These are phyloP conservation scores for Trametes polyzona DNA, from an alignment of 1,284 basidiomycete species.

Conservation along the genomic window DNA sequence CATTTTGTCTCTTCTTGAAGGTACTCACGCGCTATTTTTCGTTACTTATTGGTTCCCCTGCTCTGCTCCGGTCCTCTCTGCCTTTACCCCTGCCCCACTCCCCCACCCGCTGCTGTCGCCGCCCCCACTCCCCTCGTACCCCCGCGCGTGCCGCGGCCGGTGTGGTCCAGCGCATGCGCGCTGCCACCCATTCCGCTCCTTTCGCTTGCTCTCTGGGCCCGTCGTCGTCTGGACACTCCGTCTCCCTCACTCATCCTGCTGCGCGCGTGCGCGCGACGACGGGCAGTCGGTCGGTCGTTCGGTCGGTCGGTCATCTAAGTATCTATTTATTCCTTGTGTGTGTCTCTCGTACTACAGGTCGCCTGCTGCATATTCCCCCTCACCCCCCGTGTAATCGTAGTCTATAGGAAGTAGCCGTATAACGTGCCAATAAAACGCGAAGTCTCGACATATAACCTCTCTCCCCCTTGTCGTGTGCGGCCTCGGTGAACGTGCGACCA, in stretches of 20 bases:
- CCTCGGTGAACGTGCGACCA: neutral
- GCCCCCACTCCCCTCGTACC: neutral
- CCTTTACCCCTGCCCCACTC: neutral
- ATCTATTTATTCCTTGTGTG: constrained; percentile 32
- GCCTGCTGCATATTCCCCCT: constrained; percentile 27
- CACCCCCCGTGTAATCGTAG: constrained; percentile 32
- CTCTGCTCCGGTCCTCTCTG: neutral
- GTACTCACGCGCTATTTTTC: constrained; percentile 28
- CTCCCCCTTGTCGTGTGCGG: neutral
- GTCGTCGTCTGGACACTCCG: too few relatives aligned
- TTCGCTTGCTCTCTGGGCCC: too few relatives aligned
- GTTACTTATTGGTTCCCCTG: constrained; percentile 35
- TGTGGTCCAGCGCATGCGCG: constrained; percentile 1
- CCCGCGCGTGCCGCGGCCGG: too few relatives aligned
- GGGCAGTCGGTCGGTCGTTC: too few relatives aligned
- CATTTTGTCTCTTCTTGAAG: constrained; percentile 29
- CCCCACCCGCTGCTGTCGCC: neutral
- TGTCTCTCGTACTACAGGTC: constrained; percentile 31
- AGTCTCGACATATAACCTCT: constrained; percentile 1
- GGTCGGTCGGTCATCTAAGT: constrained; percentile 20
- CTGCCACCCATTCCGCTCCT: constrained; percentile 19
- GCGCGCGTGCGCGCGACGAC: constrained; percentile 14
- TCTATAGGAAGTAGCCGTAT: constrained; percentile 33
- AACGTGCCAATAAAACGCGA: constrained; percentile 29
- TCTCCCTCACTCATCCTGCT: constrained; percentile 22